Conservation (phyloP, 2,329 filamentous ascomycete genomes). For the Pseudogymnoascus sp. region DNA sequence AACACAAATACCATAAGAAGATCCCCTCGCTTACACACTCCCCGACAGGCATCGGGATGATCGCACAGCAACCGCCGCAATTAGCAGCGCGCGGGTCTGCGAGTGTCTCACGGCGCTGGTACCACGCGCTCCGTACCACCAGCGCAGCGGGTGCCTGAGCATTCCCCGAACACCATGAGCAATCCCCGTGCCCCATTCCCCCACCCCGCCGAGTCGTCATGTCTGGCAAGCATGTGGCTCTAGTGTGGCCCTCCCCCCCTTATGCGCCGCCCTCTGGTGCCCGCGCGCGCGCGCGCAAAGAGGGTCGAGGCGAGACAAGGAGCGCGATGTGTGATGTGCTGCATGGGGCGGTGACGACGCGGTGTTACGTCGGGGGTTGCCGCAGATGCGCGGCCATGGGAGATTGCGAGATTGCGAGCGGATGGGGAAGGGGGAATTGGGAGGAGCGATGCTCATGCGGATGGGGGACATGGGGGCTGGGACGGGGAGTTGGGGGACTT, state of each 20-base stretch:
- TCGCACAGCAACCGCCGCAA: neutral
- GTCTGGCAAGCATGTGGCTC: neutral
- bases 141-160: neutral
- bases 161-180: neutral
- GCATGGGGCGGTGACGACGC: neutral
- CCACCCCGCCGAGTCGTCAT: neutral
- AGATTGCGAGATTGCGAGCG: neutral
- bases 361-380: neutral
- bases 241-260: neutral
- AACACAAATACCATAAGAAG: neutral
- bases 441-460: neutral
- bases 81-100: neutral
- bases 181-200: neutral
- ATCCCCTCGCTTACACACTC: neutral
- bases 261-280: neutral
- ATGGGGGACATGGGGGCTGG: neutral
- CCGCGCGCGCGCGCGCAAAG: neutral
- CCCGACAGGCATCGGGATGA: neutral
- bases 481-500: neutral
- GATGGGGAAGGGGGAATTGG: neutral
- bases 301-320: neutral
- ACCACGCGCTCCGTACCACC: no score
- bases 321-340: neutral
- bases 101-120: neutral
- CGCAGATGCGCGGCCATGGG: neutral